Conservation (phyloP, 1,284 basidiomycete species). For the Cutaneotrichosporon dermatis region DNA sequence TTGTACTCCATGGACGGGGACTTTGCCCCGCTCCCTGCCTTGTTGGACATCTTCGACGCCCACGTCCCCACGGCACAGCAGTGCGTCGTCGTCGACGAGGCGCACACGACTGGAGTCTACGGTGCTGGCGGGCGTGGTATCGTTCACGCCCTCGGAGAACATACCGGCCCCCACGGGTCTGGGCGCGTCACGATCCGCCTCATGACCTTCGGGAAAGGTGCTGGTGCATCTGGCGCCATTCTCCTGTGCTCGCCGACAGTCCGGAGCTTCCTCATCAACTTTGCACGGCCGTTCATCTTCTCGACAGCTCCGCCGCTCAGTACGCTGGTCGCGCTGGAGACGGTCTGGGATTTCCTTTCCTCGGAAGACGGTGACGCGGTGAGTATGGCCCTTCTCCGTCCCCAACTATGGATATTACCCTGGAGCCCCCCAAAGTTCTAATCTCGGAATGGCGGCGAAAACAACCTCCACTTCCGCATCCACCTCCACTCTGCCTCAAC, state of each 20-base stretch:
- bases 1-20: slow-evolving; percentile 97
- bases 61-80: slow-evolving; percentile 46
- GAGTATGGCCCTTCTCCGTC: slow-evolving; percentile 8
- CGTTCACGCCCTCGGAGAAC: slow-evolving; percentile 34
- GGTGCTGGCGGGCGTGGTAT: slow-evolving; percentile 60
- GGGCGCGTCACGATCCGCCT: slow-evolving; percentile 50
- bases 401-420: neutral
- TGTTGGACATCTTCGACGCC: slow-evolving; percentile 54
- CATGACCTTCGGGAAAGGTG: slow-evolving; percentile 64
- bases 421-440: too few species aligned
- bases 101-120: slow-evolving; percentile 79
- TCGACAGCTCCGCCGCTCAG: slow-evolving; percentile 74
- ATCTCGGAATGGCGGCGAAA: neutral
- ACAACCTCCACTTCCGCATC: neutral
- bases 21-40: slow-evolving; percentile 66
- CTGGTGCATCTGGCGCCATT: slow-evolving; percentile 73
- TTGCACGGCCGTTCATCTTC: slow-evolving; percentile 84
- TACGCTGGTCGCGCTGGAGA: slow-evolving; percentile 67
- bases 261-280: slow-evolving; percentile 83
- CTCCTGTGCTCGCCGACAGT: slow-evolving; percentile 68
- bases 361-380: slow-evolving; percentile 62
- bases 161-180: neutral
- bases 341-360: slow-evolving; percentile 71
- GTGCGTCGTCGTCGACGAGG: slow-evolving; percentile 68
- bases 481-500: too few species aligned